Conservation (phyloP, 345 rosid genomes). For the Heritiera littoralis region DNA sequence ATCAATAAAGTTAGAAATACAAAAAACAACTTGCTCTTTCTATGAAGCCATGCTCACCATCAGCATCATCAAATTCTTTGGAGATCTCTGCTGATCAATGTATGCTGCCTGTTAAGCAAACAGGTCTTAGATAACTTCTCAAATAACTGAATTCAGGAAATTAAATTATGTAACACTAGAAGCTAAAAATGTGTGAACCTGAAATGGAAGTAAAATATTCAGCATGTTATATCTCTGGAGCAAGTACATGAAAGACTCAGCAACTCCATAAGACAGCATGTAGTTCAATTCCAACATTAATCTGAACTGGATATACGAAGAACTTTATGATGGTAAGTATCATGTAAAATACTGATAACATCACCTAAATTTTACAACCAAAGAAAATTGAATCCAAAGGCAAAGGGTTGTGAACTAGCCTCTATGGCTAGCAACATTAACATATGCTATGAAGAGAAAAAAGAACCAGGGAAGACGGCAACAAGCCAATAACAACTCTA, state of each 20-base stretch:
- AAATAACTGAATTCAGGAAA: neutral
- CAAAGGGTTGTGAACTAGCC: neutral
- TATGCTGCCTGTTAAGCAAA: constrained; percentile 66
- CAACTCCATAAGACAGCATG: constrained; percentile 95
- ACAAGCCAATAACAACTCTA: too few relatives aligned
- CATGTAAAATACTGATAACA: neutral
- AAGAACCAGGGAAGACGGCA: too few relatives aligned
- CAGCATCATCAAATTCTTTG: constrained; percentile 53
- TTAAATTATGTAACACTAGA: constrained; percentile 9
- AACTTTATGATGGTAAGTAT: constrained; percentile 26
- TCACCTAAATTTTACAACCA: neutral
- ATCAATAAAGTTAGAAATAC: neutral
- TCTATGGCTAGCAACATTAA: too few relatives aligned
- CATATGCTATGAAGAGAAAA: too few relatives aligned
- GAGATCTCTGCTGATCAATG: constrained; percentile 48
- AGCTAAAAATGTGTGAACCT: constrained; percentile 45
- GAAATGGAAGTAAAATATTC: constrained; percentile 73
- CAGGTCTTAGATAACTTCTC: constrained; percentile 26
- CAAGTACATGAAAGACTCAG: constrained; percentile 66
- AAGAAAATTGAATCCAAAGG: neutral
- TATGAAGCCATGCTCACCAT: constrained; percentile 53
- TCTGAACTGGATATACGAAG: constrained; percentile 58
- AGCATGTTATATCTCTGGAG: constrained; percentile 79
- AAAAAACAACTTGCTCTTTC: neutral
- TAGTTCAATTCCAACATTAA: constrained; percentile 85